Evolutionary conservation across 805 yeast species (phyloP).

Genomic region (Metschnikowia baotianmanensis): DNA sequence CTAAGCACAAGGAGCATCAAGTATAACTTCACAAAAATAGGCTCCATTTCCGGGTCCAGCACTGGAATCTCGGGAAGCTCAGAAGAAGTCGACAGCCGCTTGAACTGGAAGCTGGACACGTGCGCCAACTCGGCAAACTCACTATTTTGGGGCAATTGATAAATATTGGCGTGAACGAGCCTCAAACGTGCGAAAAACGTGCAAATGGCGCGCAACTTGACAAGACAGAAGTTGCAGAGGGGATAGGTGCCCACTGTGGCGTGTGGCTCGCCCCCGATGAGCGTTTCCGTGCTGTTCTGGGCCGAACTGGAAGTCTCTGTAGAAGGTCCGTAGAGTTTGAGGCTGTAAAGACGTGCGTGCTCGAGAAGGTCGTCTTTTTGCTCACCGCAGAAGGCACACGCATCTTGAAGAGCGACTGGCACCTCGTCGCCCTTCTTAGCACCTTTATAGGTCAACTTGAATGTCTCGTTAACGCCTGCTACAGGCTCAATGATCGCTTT

Average conservation of each 20-base stretch:
- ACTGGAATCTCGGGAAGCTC: constrained; percentile 8
- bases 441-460: constrained; percentile 43
- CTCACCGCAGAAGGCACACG: constrained; percentile 88
- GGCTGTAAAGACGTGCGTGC: constrained; percentile 72
- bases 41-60: constrained; percentile 26
- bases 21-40: constrained; percentile 51
- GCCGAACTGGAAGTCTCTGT: constrained; percentile 11
- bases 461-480: constrained; percentile 75
- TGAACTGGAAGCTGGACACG: constrained; percentile 28
- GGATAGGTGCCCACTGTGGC: constrained; percentile 51
- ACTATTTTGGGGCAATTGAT: constrained; percentile 48
- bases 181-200: constrained; percentile 79
- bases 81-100: constrained; percentile 22
- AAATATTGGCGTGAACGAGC: constrained; percentile 51
- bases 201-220: constrained; percentile 76
- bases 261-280: constrained; percentile 22
- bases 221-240: constrained; percentile 77
- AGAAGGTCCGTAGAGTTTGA: constrained; percentile 46
- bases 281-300: constrained; percentile 14
- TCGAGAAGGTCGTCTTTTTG: constrained; percentile 63
- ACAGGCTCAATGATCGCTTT: constrained; percentile 83
- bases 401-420: constrained; percentile 71
- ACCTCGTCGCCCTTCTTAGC: constrained; percentile 19
- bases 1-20: constrained; percentile 50
- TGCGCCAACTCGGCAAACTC: constrained; percentile 27